Evolutionary conservation across 768 basidiomycete genomes (phyloP).

Genomic region (Lactarius hatsudake): DNA sequence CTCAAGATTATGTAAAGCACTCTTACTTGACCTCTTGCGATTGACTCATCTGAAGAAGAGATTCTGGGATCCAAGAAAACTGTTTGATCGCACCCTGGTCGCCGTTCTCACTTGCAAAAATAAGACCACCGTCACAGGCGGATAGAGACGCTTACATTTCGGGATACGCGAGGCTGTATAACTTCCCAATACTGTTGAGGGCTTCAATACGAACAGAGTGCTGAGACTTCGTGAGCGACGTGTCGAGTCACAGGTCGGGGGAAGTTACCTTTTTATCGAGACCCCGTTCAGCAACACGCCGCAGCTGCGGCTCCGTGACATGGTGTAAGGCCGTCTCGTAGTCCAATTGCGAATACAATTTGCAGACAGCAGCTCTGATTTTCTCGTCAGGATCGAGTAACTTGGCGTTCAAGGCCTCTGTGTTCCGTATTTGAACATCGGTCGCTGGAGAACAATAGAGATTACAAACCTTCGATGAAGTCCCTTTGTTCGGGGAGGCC

Average conservation of each 20-base stretch:
- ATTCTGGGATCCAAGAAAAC: constrained; percentile 91
- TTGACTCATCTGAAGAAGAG: constrained; percentile 57
- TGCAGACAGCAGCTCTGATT: constrained; percentile 82
- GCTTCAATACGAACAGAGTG: constrained; percentile 71
- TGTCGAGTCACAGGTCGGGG: not conserved
- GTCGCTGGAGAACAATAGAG: constrained; percentile 5
- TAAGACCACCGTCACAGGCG: not conserved
- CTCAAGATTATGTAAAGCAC: not conserved
- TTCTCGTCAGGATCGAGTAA: constrained; percentile 88
- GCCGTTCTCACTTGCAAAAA: constrained; percentile 63
- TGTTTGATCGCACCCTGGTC: constrained; percentile 69
- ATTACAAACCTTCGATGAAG: constrained; percentile 64
- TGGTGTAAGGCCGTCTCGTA: constrained; percentile 89
- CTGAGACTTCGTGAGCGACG: constrained; percentile 33
- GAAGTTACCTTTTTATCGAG: constrained; percentile 78
- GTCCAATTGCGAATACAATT: constrained; percentile 76
- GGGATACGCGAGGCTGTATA: constrained; percentile 79
- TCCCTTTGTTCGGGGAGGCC: constrained; percentile 66
- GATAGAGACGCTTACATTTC: constrained; percentile 64
- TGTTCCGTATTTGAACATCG: not conserved
- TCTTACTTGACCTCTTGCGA: constrained; percentile 57
- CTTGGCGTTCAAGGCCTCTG: constrained; percentile 62
- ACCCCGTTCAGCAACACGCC: constrained; percentile 64
- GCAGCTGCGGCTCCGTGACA: constrained; percentile 61
- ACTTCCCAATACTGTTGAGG: constrained; percentile 65